A percentile compares a stretch with the other conserved stretches of the same genome.
Conservation (phyloP, 768 basidiomycete species). For the Rubroboletus satanas region DNA sequence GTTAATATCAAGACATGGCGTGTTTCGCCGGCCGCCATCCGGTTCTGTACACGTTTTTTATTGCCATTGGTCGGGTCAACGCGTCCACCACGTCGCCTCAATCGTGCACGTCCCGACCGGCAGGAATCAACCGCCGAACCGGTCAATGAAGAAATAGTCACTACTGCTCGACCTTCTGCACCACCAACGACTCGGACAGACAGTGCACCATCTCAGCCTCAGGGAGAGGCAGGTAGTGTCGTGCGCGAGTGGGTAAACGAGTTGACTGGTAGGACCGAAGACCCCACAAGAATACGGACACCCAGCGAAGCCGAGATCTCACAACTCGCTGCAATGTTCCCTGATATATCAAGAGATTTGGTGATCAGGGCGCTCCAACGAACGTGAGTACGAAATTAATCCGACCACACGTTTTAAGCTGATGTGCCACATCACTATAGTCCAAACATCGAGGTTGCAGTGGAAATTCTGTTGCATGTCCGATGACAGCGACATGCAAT, state of each 20-base stretch:
- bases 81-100: constrained; percentile 59
- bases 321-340: constrained; percentile 79
- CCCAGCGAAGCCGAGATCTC: constrained; percentile 74
- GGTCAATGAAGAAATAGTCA: constrained; percentile 57
- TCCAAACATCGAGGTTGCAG: constrained; percentile 75
- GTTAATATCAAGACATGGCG: constrained; percentile 78
- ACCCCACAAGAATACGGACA: constrained; percentile 58
- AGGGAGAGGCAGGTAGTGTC: constrained; percentile 38
- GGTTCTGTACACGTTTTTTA: constrained; percentile 54
- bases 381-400: constrained; percentile 47
- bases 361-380: constrained; percentile 75
- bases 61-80: constrained; percentile 65
- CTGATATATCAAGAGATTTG: constrained; percentile 67
- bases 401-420: not conserved
- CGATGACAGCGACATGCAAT: constrained; percentile 3
- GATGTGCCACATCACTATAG: constrained; percentile 35
- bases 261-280: constrained; percentile 61
- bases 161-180: constrained; percentile 49
- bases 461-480: constrained; percentile 68
- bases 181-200: constrained; percentile 23
- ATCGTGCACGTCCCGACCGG: constrained; percentile 69
- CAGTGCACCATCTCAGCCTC: constrained; percentile 17
- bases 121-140: constrained; percentile 15
- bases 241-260: constrained; percentile 80
- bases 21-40: constrained; percentile 55